A percentile compares a stretch with the other conserved stretches of the same genome.
These are phyloP conservation scores for Elymus sibiricus DNA, from an alignment of 176 grass and related monocot genomes.

Conservation along the genomic window DNA sequence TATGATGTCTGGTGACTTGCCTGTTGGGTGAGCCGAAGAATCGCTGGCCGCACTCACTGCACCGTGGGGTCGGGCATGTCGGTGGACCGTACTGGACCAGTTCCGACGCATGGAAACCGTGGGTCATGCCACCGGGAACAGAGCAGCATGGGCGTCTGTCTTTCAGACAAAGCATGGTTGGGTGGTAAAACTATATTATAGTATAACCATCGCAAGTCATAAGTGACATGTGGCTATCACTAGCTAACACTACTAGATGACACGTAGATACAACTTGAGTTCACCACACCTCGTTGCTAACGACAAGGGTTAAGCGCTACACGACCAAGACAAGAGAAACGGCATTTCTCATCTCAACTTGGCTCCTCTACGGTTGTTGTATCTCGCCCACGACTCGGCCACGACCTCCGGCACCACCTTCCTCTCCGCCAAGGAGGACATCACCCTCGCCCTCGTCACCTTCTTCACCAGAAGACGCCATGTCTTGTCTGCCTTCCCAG, in stretches of 20 bases:
- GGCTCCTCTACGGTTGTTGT: conserved; percentile 15
- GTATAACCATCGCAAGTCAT: neutral
- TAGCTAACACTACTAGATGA: neutral
- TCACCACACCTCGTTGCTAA: neutral
- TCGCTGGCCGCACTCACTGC: neutral
- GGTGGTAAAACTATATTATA: no score
- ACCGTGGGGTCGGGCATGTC: neutral
- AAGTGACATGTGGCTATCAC: neutral
- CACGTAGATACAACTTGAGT: neutral
- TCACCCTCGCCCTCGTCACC: conserved; percentile 47
- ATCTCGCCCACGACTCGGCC: conserved; percentile 38
- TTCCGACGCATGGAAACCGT: neutral
- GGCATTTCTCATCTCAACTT: conserved; percentile 1
- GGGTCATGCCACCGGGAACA: neutral
- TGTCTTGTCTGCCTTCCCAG: conserved; percentile 56
- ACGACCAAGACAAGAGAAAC: neutral
- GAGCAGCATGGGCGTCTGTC: neutral
- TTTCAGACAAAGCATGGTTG: no score
- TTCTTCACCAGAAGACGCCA: conserved; percentile 83
- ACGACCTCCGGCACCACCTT: conserved; percentile 38
- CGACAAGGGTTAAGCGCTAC: neutral
- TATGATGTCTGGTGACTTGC: neutral
- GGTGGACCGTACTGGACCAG: no score
- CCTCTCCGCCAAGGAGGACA: conserved; percentile 44
- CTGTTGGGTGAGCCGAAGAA: neutral